Base-by-base conservation (phyloP, 306 rosid species). In the Betula pendula region DNA sequence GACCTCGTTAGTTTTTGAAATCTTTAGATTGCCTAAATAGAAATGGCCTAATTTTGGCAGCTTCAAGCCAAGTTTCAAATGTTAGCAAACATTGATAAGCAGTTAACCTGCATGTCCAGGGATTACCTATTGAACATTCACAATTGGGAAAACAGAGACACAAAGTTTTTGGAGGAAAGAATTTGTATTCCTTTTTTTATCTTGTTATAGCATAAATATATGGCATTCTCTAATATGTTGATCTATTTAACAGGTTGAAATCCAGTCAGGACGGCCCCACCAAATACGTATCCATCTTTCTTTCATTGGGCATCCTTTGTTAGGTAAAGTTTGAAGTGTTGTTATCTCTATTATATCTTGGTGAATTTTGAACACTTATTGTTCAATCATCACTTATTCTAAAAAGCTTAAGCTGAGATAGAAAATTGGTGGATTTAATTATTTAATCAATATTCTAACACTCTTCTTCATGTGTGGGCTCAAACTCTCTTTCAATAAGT, bases 211-310 rank as follows among this genome's bases (percentile, higher is more conserved):
- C 15, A 17, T 38, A 38, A 65, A 38, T 60, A 0, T 60, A 29
- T 62, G 40, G 71, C 24, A 44, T 71, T 71, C 70, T 43, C n/a
- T 63, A 4, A 7, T 72, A 8, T 70, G 53, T 79, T 73, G 75
- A 53, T 55, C 40, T 78, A 79, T 73, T 79, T 81, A 68, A 85
- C 91, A 90, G 98, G 97, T 94, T 49, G 92, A 84, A 84, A 94
- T 94, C 77, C 91, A 89, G 69, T 92, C 98, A 8, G 96, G 98
- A 74, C 86, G 98, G 38, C 97, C 98, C 16, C 98, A 92, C 86
- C 98, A 95, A 83, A 95, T 95, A 72, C 97, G 97, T 58, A 92
- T 95, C 76, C 98, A 95, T 80, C 98, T 95, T 52, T 87, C 97
- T 79, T 92, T 85, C 89, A 83, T 95, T 43, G 96, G 97, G 65